These are phyloP conservation scores for Posidonia australis DNA, from an alignment of 106 monocot genomes.

Conservation along the genomic window DNA sequence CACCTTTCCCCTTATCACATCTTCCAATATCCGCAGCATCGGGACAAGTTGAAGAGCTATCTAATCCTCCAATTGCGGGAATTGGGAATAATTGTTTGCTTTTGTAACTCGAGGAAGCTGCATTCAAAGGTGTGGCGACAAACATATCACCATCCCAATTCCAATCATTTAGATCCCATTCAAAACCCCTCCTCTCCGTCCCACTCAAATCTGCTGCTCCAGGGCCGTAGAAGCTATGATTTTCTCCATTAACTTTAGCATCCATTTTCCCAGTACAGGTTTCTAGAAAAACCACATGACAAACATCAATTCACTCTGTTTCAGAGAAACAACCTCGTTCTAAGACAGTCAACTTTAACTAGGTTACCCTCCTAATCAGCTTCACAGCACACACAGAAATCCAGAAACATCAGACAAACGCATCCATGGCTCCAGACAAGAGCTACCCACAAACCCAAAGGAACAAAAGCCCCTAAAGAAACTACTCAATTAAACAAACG, in stretches of 20 bases:
- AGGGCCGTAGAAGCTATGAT: conserved; percentile 10
- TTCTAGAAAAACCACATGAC: not conserved
- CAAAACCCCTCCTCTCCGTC: conserved; percentile 29
- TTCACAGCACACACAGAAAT: not conserved
- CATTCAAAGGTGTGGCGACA: conserved; percentile 46
- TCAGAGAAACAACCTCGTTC: no score
- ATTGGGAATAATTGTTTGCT: conserved; percentile 25
- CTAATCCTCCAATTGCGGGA: not conserved
- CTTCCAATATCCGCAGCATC: conserved; percentile 18
- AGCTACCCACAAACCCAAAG: not conserved
- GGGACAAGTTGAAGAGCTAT: conserved; percentile 24
- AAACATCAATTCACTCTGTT: no score
- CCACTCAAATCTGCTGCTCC: conserved; percentile 16
- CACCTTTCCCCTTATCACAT: conserved; percentile 18
- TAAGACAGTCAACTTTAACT: not conserved
- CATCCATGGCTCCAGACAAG: not conserved
- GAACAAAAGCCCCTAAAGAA: no score
- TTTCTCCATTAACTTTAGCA: conserved; percentile 18
- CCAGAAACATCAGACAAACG: not conserved
- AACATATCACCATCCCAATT: conserved; percentile 67
- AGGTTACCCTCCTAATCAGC: not conserved
- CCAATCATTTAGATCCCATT: conserved; percentile 86
- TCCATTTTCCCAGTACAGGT: conserved; percentile 22
- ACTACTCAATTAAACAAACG: no score
- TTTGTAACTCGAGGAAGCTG: conserved; percentile 20